A percentile compares a stretch with the other conserved stretches of the same genome.
phyloP scores from a whole-genome alignment of 495 filamentous ascomycete genomes.

The Neurospora sp. region DNA sequence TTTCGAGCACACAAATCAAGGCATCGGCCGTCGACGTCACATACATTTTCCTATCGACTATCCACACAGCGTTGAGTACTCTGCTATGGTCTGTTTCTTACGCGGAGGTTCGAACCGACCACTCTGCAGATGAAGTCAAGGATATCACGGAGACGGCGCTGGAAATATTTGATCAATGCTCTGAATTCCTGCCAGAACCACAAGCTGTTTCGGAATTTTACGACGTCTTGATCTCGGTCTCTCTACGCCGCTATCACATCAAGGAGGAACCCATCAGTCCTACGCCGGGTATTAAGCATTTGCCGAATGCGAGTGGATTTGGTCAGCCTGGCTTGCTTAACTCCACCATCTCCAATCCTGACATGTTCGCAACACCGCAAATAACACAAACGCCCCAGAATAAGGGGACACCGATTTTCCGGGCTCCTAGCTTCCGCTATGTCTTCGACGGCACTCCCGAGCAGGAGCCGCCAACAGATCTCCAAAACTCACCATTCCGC shows the following conservation, averaged over 20 bases:
- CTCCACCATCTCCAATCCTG: background rate
- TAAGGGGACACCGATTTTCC: background rate
- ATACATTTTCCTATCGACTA: conserved; percentile 79
- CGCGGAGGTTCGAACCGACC: conserved; percentile 61
- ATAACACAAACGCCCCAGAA: background rate
- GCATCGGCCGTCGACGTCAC: conserved; percentile 70
- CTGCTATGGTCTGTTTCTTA: conserved; percentile 85
- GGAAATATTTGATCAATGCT: conserved; percentile 62
- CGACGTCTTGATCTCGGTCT: conserved; percentile 65
- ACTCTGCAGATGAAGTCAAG: conserved; percentile 62
- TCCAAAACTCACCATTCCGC: conserved; percentile 10
- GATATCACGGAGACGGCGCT: conserved; percentile 58
- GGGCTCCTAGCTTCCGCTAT: conserved; percentile 30
- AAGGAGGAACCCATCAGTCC: conserved; percentile 32
- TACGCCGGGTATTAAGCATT: background rate
- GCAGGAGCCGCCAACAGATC: conserved; percentile 24
- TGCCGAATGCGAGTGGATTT: background rate
- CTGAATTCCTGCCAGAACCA: conserved; percentile 82
- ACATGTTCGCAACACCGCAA: background rate
- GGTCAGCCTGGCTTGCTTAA: background rate
- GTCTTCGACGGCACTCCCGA: conserved; percentile 38
- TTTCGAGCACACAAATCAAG: conserved; percentile 66
- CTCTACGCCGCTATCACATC: conserved; percentile 67
- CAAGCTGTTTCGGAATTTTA: conserved; percentile 75
- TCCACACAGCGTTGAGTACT: conserved; percentile 82